Base-by-base conservation (phyloP, 257 asterid genomes). In the Solanum arcanum region DNA sequence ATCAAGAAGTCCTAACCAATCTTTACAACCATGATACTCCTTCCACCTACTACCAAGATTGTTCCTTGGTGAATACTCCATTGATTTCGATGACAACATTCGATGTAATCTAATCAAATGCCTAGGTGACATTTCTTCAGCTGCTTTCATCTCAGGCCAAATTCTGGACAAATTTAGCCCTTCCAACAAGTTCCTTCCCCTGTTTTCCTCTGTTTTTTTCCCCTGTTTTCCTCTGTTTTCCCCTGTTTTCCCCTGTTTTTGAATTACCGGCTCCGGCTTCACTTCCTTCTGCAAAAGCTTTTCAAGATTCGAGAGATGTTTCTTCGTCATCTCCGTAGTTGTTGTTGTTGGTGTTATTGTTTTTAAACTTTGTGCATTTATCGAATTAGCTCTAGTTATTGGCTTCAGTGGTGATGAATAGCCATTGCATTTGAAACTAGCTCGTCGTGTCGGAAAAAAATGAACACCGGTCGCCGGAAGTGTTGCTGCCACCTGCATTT, bases 41-140 rank as follows among this genome's bases (percentile, higher is more conserved):
- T 91, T 91, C 99, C 99, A 96, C 66, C 96, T 92, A 87, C 91
- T 85, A 66, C 92, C 90, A 49, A 96, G 96, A 74, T 33, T 92
- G 77, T 91, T 94, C 89, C 99, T 89, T 21, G 98, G 98, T 25
- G 98, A 94, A 88, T 92, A 94, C 74, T 94, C 96, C 85, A 88
- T 88, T 25, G 85, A 46, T 29, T 97, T 93, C 82, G 84, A 92
- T 47, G 99, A 96, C 0, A 96, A 73, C 35, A 94, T 95, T 44
- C 98, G 91, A 70, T 94, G 91, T 1, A 96, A 89, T 70, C 94
- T 90, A 88, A 94, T 94, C 86, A 95, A 31, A 83, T 95, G 88
- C 29, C 98, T 91, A 11, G 99, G 99, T 2, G 99, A 96, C 97
- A 94, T 94, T 59, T 96, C 99, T 88, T 95, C 99, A 4, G 98